Evolutionary conservation across 164 flowering plant genomes (phyloP).

Genomic region (Chimonanthus salicifolius): DNA sequence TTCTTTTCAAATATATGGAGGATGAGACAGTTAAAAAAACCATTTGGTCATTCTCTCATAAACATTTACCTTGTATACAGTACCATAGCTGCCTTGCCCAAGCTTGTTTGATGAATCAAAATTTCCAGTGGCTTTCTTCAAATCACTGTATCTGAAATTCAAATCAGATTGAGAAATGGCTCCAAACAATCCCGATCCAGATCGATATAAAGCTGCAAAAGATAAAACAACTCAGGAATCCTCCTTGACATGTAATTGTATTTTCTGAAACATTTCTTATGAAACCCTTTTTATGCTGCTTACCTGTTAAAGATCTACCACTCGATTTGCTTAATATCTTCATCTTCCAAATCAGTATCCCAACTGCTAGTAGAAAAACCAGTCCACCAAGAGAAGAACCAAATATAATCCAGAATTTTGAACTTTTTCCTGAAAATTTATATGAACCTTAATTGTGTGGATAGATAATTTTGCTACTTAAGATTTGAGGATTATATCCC

Average conservation of each 20-base stretch:
- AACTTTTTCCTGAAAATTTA: slow-evolving; percentile 10
- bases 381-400: slow-evolving; percentile 11
- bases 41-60: background rate
- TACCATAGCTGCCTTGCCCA: slow-evolving; percentile 78
- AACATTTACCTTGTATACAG: slow-evolving; percentile 61
- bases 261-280: background rate
- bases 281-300: background rate
- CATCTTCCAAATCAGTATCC: slow-evolving; percentile 10
- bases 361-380: slow-evolving; percentile 6
- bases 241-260: background rate
- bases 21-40: background rate
- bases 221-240: background rate
- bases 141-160: slow-evolving; percentile 6
- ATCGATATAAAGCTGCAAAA: slow-evolving; percentile 5
- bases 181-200: slow-evolving; percentile 1
- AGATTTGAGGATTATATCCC: background rate
- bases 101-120: slow-evolving; percentile 44
- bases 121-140: slow-evolving; percentile 14
- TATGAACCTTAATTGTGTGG: background rate
- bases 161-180: slow-evolving; percentile 8
- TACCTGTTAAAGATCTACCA: slow-evolving; percentile 5
- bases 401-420: slow-evolving; percentile 4
- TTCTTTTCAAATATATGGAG: background rate
- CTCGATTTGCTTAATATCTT: background rate
- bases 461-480: background rate